A percentile compares a stretch with the other conserved stretches of the same genome.
Conservation (phyloP, 2,329 filamentous ascomycete species). For the Aspergillus sp. region DNA sequence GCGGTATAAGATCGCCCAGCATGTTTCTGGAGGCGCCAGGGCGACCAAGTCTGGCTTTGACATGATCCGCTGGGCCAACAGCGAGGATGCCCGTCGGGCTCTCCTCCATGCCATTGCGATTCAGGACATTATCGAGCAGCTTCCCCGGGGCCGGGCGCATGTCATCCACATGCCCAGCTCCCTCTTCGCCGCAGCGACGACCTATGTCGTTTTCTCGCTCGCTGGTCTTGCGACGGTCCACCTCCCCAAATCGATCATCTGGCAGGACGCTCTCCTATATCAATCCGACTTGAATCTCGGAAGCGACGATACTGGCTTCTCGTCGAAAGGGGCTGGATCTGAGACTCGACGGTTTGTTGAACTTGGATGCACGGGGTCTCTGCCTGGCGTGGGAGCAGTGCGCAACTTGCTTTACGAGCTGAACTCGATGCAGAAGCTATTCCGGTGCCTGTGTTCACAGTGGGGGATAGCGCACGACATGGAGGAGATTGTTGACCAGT, state of each 20-base stretch:
- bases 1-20: conserved; percentile 30
- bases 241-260: conserved; percentile 32
- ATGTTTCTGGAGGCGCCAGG: conserved; percentile 28
- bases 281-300: conserved; percentile 20
- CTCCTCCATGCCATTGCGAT: conserved; percentile 38
- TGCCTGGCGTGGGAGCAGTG: conserved; percentile 15
- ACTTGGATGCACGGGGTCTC: conserved; percentile 15
- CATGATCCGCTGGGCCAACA: conserved; percentile 29
- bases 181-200: conserved; percentile 35
- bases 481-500: conserved; percentile 36
- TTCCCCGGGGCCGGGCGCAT: conserved; percentile 37
- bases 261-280: conserved; percentile 31
- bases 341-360: conserved; percentile 33
- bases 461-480: conserved; percentile 40
- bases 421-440: conserved; percentile 40
- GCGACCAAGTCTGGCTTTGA: conserved; percentile 24
- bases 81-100: conserved; percentile 31
- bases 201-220: conserved; percentile 35
- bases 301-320: conserved; percentile 14
- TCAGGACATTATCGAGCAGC: conserved; percentile 38
- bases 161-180: conserved; percentile 39
- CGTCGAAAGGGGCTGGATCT: conserved; percentile 16
- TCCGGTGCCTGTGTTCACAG: conserved; percentile 35
- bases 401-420: conserved; percentile 39
- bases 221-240: conserved; percentile 29